A percentile compares a stretch with the other conserved stretches of the same genome.
Conservation (phyloP, 768 basidiomycete species). For the Coprinellus micaceus region DNA sequence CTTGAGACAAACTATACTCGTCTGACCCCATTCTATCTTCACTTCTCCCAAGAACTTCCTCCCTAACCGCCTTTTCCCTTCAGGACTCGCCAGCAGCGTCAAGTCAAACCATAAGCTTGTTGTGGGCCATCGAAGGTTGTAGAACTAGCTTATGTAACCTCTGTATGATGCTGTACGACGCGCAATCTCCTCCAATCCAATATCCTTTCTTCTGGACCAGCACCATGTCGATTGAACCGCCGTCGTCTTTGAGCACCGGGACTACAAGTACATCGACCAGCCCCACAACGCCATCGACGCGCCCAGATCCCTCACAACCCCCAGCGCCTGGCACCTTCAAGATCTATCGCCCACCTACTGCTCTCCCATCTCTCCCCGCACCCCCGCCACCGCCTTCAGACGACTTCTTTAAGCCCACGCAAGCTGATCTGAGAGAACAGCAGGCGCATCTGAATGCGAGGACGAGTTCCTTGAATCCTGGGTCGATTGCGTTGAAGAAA, state of each 20-base stretch:
- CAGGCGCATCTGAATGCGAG: constrained; percentile 62
- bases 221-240: background rate
- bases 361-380: constrained; percentile 24
- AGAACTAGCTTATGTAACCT: constrained; percentile 8
- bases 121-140: no score
- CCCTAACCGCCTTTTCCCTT: background rate
- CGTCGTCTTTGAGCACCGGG: background rate
- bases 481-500: constrained; percentile 65
- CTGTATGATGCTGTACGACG: background rate
- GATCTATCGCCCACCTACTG: constrained; percentile 2
- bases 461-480: constrained; percentile 59
- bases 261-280: background rate
- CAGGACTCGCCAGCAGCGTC: no score
- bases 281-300: background rate
- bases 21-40: constrained; percentile 38
- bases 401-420: constrained; percentile 68
- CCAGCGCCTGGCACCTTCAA: constrained; percentile 4
- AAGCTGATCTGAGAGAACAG: constrained; percentile 65
- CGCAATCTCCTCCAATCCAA: no score
- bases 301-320: background rate
- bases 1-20: constrained; percentile 63
- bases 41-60: no score
- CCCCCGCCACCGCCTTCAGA: constrained; percentile 68
- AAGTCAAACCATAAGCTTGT: background rate
- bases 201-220: no score